These are phyloP conservation scores for Stromatinia cepivora DNA, from an alignment of 2,329 filamentous ascomycete genomes.

Conservation along the genomic window DNA sequence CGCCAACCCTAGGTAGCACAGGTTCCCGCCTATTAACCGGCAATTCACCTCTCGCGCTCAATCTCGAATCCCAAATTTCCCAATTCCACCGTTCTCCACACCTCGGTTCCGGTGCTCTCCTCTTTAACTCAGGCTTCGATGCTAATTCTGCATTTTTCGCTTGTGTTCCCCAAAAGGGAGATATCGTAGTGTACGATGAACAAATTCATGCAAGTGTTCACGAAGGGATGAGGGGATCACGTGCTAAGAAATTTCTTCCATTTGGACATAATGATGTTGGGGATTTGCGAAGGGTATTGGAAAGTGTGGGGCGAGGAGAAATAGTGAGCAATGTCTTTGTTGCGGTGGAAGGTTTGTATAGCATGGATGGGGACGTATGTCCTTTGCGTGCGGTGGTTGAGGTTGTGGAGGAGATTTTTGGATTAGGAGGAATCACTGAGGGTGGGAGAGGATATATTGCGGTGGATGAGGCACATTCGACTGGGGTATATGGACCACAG, in stretches of 20 bases:
- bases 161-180: slow-evolving; percentile 52
- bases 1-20: slow-evolving; percentile 38
- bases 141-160: slow-evolving; percentile 54
- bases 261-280: slow-evolving; percentile 60
- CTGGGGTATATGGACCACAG: slow-evolving; percentile 50
- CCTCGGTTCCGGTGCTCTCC: slow-evolving; percentile 54
- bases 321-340: slow-evolving; percentile 44
- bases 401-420: slow-evolving; percentile 41
- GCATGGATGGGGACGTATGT: slow-evolving; percentile 50
- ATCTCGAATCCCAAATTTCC: slow-evolving; percentile 59
- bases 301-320: slow-evolving; percentile 1
- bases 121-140: slow-evolving; percentile 61
- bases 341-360: slow-evolving; percentile 48
- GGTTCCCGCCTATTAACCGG: slow-evolving; percentile 66
- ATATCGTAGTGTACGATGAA: slow-evolving; percentile 63
- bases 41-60: slow-evolving; percentile 60
- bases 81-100: slow-evolving; percentile 61
- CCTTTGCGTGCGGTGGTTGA: slow-evolving; percentile 45
- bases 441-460: slow-evolving; percentile 50
- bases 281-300: slow-evolving; percentile 39
- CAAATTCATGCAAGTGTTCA: slow-evolving; percentile 65
- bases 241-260: slow-evolving; percentile 43
- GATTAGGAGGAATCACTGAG: slow-evolving; percentile 20
- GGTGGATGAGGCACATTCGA: slow-evolving; percentile 58
- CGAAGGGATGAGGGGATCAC: slow-evolving; percentile 46